Conservation (phyloP, 768 basidiomycete species). For the Mycena rosella region DNA sequence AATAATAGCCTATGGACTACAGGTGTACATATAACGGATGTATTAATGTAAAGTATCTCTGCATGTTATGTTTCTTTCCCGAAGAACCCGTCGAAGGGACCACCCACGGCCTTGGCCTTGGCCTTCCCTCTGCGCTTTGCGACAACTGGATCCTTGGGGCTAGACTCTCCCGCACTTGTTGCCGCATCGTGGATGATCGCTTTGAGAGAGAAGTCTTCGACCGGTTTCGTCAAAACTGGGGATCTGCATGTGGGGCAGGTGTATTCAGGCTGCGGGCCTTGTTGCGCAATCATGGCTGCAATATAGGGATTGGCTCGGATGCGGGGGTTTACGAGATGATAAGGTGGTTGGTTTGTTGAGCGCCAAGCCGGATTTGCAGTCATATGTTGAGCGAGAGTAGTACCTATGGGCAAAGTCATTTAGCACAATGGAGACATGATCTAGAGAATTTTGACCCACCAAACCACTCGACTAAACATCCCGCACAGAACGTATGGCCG, state of each 20-base stretch:
- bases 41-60: conserved; percentile 16
- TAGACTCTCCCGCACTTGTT: conserved; percentile 60
- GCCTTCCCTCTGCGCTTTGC: conserved; percentile 38
- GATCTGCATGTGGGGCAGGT: conserved; percentile 78
- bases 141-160: conserved; percentile 47
- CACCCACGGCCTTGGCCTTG: conserved; percentile 37
- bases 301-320: conserved; percentile 44
- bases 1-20: no score
- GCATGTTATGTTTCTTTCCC: conserved; percentile 14
- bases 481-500: conserved; percentile 78
- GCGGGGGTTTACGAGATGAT: conserved; percentile 40
- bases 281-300: conserved; percentile 42
- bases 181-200: conserved; percentile 65
- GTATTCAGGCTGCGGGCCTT: conserved; percentile 61
- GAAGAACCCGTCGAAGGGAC: conserved; percentile 66
- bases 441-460: conserved; percentile 18
- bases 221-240: conserved; percentile 60
- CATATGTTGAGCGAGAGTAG: conserved; percentile 63
- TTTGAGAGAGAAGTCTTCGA: conserved; percentile 74
- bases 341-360: conserved; percentile 42
- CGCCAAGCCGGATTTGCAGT: conserved; percentile 60
- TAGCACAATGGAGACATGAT: conserved; percentile 49
- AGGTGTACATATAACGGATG: conserved; percentile 22
- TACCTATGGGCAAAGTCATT: conserved; percentile 36
- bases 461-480: conserved; percentile 71